Conservation (phyloP, 768 basidiomycete genomes). For the Rossbeevera mucosa region DNA sequence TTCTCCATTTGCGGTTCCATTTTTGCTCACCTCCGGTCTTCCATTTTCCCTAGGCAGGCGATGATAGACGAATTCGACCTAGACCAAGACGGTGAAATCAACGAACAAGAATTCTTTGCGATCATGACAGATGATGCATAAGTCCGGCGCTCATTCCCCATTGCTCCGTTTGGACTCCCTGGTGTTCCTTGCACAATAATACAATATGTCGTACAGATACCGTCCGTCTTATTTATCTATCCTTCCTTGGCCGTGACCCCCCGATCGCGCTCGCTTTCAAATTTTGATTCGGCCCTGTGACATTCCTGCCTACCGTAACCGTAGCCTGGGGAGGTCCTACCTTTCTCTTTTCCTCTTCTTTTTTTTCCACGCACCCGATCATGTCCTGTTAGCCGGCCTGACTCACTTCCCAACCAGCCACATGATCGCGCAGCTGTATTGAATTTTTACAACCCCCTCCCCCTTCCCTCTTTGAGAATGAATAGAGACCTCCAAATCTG, state of each 20-base stretch:
- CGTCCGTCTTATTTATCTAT: slow-evolving; percentile 17
- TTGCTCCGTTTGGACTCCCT: not conserved
- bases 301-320: not conserved
- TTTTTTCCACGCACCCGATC: slow-evolving; percentile 20
- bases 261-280: slow-evolving; percentile 15
- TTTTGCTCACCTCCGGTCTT: slow-evolving; percentile 32
- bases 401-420: slow-evolving; percentile 16
- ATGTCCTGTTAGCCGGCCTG: slow-evolving; percentile 6
- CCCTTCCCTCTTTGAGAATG: too few species aligned
- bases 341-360: not conserved
- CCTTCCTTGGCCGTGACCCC: slow-evolving; percentile 13
- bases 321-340: not conserved
- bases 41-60: slow-evolving; percentile 68
- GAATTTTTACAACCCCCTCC: not conserved
- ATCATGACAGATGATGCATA: slow-evolving; percentile 94
- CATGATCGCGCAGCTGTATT: slow-evolving; percentile 23
- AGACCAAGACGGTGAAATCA: slow-evolving; percentile 97
- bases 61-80: slow-evolving; percentile 99
- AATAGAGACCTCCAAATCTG: slow-evolving; percentile 5
- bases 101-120: slow-evolving; percentile 91
- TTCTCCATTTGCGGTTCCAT: slow-evolving; percentile 13
- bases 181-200: not conserved
- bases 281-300: not conserved
- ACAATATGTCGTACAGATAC: slow-evolving; percentile 1
- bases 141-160: slow-evolving; percentile 6